phyloP scores from a whole-genome alignment of 179 eudicot genomes.

The Carnegiea gigantea region DNA sequence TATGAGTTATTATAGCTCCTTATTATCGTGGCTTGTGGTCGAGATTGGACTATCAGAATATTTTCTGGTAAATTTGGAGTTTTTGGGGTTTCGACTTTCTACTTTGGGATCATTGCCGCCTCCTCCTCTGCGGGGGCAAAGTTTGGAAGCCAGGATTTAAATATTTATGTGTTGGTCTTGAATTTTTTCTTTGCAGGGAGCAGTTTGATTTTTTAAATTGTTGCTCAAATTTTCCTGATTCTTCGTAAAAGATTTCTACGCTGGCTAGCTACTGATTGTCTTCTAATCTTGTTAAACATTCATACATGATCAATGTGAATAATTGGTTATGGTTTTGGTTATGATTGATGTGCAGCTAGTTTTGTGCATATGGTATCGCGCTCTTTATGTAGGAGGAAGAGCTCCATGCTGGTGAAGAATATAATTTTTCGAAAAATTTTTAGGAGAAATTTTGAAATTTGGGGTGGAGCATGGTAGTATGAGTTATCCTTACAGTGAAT shows the following conservation, averaged over 20 bases:
- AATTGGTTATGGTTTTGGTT: not conserved
- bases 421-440: not conserved
- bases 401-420: not conserved
- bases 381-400: not conserved
- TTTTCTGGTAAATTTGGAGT: not conserved
- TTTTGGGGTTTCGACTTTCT: not conserved
- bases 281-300: not conserved
- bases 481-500: constrained; percentile 10
- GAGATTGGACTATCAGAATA: not conserved
- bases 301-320: not conserved
- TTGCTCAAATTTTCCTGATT: not conserved
- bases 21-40: too few species aligned
- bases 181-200: not conserved
- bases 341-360: not conserved
- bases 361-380: not conserved
- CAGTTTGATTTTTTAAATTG: not conserved
- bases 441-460: not conserved
- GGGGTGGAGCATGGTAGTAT: not conserved
- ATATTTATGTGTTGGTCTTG: not conserved
- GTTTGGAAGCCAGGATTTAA: not conserved
- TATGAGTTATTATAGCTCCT: too few species aligned
- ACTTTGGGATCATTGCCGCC: not conserved
- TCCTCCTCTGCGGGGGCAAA: not conserved
- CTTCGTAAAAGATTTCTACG: not conserved
- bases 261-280: not conserved